Conservation (phyloP, 164 flowering plant species). For the Nymphaea thermarum region DNA sequence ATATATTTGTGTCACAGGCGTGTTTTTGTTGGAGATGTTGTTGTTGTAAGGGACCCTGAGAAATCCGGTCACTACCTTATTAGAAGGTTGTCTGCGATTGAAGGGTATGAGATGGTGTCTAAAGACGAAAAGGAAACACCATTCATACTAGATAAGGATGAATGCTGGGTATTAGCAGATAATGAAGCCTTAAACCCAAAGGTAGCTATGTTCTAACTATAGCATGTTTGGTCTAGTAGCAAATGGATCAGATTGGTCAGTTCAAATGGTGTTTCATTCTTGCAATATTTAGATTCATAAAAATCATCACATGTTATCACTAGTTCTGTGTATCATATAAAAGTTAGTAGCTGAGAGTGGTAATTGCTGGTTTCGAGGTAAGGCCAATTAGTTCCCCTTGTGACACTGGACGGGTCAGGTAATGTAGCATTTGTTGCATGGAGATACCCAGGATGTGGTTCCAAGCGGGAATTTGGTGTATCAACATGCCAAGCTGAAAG, state of each 20-base stretch:
- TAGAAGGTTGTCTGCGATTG: conserved; percentile 84
- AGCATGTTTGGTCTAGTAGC: background rate
- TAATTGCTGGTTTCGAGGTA: background rate
- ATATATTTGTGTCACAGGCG: conserved; percentile 27
- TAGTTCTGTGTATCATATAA: too few species aligned
- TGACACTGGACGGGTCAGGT: background rate
- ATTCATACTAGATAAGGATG: conserved; percentile 68
- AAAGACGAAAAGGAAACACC: conserved; percentile 78
- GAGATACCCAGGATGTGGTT: background rate
- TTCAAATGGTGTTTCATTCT: background rate
- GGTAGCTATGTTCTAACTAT: conserved; percentile 28
- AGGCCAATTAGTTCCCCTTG: background rate
- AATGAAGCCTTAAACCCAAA: conserved; percentile 72
- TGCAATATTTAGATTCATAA: background rate
- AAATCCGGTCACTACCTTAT: conserved; percentile 47
- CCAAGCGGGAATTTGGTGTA: background rate
- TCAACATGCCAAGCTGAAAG: background rate
- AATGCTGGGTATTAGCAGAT: conserved; percentile 92
- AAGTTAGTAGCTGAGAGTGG: background rate
- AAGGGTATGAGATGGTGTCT: conserved; percentile 90
- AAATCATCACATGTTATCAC: background rate
- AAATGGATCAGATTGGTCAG: background rate
- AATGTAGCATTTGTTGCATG: background rate
- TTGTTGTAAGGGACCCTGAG: conserved; percentile 77
- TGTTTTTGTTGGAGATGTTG: conserved; percentile 87